Percentiles rank a stretch among this genome's conserved stretches.
phyloP scores from a whole-genome alignment of 257 asterid genomes.

The Solanum clarkiae region DNA sequence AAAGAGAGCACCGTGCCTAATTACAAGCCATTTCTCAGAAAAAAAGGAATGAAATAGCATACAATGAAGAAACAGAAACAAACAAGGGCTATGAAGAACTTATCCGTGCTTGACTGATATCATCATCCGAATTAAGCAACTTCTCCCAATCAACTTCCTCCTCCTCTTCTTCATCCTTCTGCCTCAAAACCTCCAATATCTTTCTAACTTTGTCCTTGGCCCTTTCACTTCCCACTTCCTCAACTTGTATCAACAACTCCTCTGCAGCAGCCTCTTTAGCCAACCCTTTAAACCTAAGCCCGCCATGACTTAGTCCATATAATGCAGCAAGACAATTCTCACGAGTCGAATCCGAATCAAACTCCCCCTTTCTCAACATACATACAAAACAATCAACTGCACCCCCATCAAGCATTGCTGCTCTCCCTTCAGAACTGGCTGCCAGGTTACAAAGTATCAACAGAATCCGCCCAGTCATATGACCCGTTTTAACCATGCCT shows the following conservation, averaged over 20 bases:
- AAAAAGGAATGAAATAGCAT: not conserved
- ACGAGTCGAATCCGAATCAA: constrained; percentile 30
- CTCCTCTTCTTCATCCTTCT: constrained; percentile 64
- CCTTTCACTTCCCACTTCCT: constrained; percentile 30
- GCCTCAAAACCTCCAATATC: constrained; percentile 56
- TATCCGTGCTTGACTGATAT: constrained; percentile 18
- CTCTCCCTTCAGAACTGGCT: constrained; percentile 62
- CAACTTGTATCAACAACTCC: constrained; percentile 41
- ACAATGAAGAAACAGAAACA: not conserved
- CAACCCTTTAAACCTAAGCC: constrained; percentile 78
- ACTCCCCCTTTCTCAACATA: constrained; percentile 31
- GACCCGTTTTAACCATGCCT: constrained; percentile 60
- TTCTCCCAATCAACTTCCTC: constrained; percentile 89
- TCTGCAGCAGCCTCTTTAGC: constrained; percentile 90
- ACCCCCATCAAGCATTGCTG: constrained; percentile 62
- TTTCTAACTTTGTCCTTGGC: constrained; percentile 33
- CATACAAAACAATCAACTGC: constrained; percentile 48
- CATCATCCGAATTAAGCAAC: constrained; percentile 52
- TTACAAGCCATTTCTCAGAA: constrained; percentile 5
- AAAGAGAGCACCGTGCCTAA: not conserved
- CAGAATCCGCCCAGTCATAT: constrained; percentile 52
- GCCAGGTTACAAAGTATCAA: constrained; percentile 61
- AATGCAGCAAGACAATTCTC: constrained; percentile 61
- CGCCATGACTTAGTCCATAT: constrained; percentile 80
- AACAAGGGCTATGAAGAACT: not conserved